These are phyloP conservation scores for Thyridium curvatum DNA, from an alignment of 2,329 filamentous ascomycete genomes.

Conservation along the genomic window DNA sequence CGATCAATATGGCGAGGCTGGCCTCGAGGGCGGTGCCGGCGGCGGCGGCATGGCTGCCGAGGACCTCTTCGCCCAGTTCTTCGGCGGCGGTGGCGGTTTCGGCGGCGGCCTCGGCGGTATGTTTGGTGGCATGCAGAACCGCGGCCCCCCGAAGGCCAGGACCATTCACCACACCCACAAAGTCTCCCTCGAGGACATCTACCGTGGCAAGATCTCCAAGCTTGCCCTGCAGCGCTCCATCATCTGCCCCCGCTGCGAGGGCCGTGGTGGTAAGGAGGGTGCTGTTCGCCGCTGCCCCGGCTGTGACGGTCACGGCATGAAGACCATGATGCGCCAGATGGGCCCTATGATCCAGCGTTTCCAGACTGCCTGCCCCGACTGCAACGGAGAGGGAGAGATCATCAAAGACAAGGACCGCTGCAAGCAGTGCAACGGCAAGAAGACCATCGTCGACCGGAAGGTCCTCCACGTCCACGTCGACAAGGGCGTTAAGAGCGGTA, in stretches of 20 bases:
- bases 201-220: conserved; percentile 96
- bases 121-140: conserved; percentile 71
- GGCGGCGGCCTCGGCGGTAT: conserved; percentile 72
- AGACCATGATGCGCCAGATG: conserved; percentile 99
- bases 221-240: conserved; percentile 94
- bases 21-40: conserved; percentile 76
- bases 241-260: conserved; percentile 92
- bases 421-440: conserved; percentile 95
- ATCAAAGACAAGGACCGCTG: conserved; percentile 97
- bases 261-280: conserved; percentile 92
- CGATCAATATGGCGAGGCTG: conserved; percentile 96
- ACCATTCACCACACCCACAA: conserved; percentile 99
- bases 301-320: conserved; percentile 94
- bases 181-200: conserved; percentile 95
- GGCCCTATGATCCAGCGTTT: conserved; percentile 99
- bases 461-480: conserved; percentile 98
- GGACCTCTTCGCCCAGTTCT: conserved; percentile 96
- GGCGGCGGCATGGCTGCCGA: conserved; percentile 87
- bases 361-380: conserved; percentile 98
- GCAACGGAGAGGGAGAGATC: conserved; percentile 93
- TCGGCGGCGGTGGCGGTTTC: conserved; percentile 66
- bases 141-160: conserved; percentile 79
- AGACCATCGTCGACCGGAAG: conserved; percentile 95
- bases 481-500: conserved; percentile 84
- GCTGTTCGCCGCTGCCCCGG: conserved; percentile 89